phyloP scores from a whole-genome alignment of 768 basidiomycete species.

The Termitomyces sp. region DNA sequence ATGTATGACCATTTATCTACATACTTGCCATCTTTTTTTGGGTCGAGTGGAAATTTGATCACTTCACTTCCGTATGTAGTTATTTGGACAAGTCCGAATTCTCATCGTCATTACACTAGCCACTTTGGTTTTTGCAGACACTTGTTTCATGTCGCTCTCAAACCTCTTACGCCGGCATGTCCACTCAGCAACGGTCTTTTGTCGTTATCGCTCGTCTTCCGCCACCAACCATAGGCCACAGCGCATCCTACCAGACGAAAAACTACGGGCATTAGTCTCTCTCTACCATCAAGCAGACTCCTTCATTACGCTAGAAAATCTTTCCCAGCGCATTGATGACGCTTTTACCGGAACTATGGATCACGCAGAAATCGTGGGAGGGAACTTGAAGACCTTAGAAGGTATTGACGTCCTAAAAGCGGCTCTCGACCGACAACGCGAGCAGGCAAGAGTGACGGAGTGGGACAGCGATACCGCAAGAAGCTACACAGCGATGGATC shows the following conservation, averaged over 20 bases:
- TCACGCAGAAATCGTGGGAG: too few species aligned
- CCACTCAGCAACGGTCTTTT: neutral
- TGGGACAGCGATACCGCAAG: slow-evolving; percentile 25
- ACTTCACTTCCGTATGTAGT: too few species aligned
- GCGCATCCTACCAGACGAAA: slow-evolving; percentile 45
- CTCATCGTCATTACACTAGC: too few species aligned
- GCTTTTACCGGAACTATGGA: slow-evolving; percentile 48
- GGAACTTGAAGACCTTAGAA: too few species aligned
- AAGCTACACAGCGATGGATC: fast-evolving
- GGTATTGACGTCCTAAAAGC: too few species aligned
- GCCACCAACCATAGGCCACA: slow-evolving; percentile 21
- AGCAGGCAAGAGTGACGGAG: slow-evolving; percentile 35
- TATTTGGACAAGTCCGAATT: too few species aligned
- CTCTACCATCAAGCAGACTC: slow-evolving; percentile 74
- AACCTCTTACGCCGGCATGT: slow-evolving; percentile 14
- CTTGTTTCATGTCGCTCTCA: slow-evolving; percentile 11
- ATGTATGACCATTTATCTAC: too few species aligned
- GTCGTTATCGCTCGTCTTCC: slow-evolving; percentile 20
- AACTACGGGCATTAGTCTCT: slow-evolving; percentile 70
- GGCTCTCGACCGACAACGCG: slow-evolving; percentile 20
- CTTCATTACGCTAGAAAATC: slow-evolving; percentile 70
- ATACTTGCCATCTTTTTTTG: too few species aligned
- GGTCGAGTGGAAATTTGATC: too few species aligned
- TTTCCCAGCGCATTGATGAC: slow-evolving; percentile 59
- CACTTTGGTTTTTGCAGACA: too few species aligned